phyloP scores from a whole-genome alignment of 306 rosid species.

The Cucumis hystrix region DNA sequence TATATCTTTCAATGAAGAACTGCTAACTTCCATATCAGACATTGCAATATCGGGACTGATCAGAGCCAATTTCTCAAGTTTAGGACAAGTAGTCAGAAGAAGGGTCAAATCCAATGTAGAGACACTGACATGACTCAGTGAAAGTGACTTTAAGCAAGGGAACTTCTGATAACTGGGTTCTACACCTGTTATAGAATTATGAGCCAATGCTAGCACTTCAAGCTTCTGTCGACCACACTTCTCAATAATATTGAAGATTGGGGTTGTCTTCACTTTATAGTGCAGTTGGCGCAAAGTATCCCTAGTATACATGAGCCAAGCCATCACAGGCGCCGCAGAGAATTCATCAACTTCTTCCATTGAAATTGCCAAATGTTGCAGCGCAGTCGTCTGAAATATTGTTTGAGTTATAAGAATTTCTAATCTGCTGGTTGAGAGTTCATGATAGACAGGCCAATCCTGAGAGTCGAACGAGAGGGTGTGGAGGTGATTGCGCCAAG shows the following conservation, averaged over 20 bases:
- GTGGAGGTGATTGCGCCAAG: conserved; percentile 50
- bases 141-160: conserved; percentile 64
- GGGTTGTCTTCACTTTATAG: conserved; percentile 58
- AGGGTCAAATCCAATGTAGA: conserved; percentile 70
- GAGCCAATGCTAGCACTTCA: conserved; percentile 41
- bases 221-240: conserved; percentile 64
- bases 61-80: conserved; percentile 46
- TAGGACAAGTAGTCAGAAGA: conserved; percentile 53
- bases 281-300: conserved; percentile 40
- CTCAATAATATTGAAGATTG: conserved; percentile 50
- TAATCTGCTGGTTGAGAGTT: conserved; percentile 36
- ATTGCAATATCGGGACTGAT: conserved; percentile 61
- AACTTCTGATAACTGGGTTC: conserved; percentile 70
- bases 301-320: conserved; percentile 83
- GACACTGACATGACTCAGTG: conserved; percentile 46
- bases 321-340: conserved; percentile 61
- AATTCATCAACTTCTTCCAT: conserved; percentile 71
- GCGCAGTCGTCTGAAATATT: conserved; percentile 59
- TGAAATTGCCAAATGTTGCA: conserved; percentile 45
- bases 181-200: conserved; percentile 56
- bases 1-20: conserved; percentile 54
- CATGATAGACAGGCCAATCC: conserved; percentile 52
- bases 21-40: conserved; percentile 62
- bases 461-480: conserved; percentile 56
- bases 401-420: conserved; percentile 77